Evolutionary conservation across 2,329 filamentous ascomycete genomes (phyloP), one percentile per base, ranked within the genome.

Genomic region (Aaosphaeria arxii): DNA sequence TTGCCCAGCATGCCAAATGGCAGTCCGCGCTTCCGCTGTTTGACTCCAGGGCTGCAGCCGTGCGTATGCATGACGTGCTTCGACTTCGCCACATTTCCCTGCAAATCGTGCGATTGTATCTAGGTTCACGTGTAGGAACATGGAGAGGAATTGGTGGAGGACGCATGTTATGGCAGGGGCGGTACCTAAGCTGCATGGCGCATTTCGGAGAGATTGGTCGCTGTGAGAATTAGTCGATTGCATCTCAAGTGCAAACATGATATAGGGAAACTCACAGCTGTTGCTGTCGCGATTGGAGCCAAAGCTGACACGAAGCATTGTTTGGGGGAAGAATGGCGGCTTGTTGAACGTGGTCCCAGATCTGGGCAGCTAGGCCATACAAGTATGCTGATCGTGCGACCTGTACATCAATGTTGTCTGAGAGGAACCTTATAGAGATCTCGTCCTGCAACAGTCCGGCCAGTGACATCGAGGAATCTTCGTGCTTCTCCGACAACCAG

Each of bases 1-100:
- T 13, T 59, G 57, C 4, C 54, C 57, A 5, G 58, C 58, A 40
- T 62, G 54, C 7, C 40, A 48, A 7, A 56, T 48, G 7, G 57
- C 58, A 33, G 43, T 55, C 4, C 58, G 46, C 9, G 53, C 54
- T 42, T 60, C 54, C 28, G 54, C 57, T 5, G 52, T 55, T 28
- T 50, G 49, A 28, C 51, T 53, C 83, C 84, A 86, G 29, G 79
- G 72, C 46, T 81, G 77, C 4, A 86, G 72, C 0, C 77, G 69
- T 0, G 80, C 79, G 50, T 83, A 83, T 11, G 83, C 75, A 5
- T 77, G 69, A 3, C 80, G 75, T 3, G 84, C 84, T 58, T 85
- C 81, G 24, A 84, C 82, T 53, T 84, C 79, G 24, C 82, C 84
- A 53, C 84, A 82, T 45, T 83, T 83, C 6, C 84, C 84, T 0